phyloP scores from a whole-genome alignment of 352 stramenopile genomes.

The Plasmopara muralis region DNA sequence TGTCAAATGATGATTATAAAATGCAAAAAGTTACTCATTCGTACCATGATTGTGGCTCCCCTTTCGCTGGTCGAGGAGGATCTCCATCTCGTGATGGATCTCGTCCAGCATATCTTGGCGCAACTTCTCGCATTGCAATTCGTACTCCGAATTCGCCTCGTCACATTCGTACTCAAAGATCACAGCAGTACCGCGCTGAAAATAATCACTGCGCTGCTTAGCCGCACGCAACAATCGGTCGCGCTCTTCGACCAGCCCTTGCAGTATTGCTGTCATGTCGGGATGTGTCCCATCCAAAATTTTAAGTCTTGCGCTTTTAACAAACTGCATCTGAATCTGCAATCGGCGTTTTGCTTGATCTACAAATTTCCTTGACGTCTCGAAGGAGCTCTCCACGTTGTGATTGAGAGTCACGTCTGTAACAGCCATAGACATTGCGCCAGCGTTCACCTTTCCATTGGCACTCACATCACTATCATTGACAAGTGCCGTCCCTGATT shows the following conservation, averaged over 20 bases:
- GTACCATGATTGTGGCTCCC: conserved; percentile 40
- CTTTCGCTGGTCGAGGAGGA: conserved; percentile 68
- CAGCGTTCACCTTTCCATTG: conserved; percentile 15
- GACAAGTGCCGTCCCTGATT: conserved; percentile 3
- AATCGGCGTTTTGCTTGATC: conserved; percentile 35
- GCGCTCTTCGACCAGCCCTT: conserved; percentile 37
- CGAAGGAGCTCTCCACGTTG: conserved; percentile 13
- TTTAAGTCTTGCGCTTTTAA: conserved; percentile 55
- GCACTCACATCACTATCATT: conserved; percentile 2
- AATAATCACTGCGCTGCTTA: conserved; percentile 42
- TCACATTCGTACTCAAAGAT: conserved; percentile 82
- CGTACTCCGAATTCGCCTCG: conserved; percentile 67
- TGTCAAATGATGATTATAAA: not conserved
- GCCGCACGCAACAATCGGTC: conserved; percentile 40
- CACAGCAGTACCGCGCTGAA: conserved; percentile 46
- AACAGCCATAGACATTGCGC: not conserved
- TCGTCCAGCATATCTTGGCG: conserved; percentile 81
- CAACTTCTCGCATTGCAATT: conserved; percentile 70
- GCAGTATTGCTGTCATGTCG: conserved; percentile 47
- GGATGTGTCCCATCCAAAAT: conserved; percentile 63
- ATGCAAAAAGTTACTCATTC: conserved; percentile 1
- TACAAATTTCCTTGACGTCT: conserved; percentile 28
- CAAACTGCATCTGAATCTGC: conserved; percentile 63
- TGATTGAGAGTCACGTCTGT: conserved; percentile 5
- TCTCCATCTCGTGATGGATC: conserved; percentile 83